Evolutionary conservation across 257 asterid species (phyloP).

Genomic region (Salvia splendens): DNA sequence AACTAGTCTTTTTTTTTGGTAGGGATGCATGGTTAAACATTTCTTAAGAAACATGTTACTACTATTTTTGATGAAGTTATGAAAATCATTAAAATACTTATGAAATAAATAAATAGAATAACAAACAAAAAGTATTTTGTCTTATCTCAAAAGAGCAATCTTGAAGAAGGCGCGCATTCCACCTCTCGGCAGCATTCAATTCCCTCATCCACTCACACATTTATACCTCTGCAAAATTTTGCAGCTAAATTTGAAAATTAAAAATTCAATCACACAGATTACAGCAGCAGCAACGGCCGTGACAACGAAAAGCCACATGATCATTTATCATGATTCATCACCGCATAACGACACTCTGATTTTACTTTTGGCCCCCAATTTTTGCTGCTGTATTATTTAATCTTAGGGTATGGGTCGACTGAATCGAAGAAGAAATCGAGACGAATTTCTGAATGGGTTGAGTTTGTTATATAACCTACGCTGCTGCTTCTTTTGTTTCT

Average conservation of each 20-base stretch:
- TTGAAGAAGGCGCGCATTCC: constrained; percentile 38
- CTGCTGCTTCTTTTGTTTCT: constrained; percentile 23
- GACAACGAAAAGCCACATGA: constrained; percentile 36
- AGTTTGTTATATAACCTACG: constrained; percentile 33
- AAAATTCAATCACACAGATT: constrained; percentile 1
- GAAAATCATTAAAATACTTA: neutral
- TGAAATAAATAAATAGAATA: neutral
- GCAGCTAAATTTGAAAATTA: constrained; percentile 5
- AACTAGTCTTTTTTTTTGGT: too few species aligned
- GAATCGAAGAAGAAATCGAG: neutral
- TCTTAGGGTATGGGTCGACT: constrained; percentile 35
- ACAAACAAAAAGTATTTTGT: constrained; percentile 16
- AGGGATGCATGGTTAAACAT: too few species aligned
- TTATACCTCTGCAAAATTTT: constrained; percentile 25
- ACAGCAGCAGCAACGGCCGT: constrained; percentile 16
- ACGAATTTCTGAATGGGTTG: constrained; percentile 27
- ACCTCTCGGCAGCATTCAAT: constrained; percentile 28
- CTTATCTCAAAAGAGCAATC: constrained; percentile 27
- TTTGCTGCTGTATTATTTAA: neutral
- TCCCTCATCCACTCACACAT: constrained; percentile 4
- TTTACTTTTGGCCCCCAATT: neutral
- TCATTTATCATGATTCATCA: constrained; percentile 37
- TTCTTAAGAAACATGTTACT: too few species aligned
- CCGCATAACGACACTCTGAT: neutral
- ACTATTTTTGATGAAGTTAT: neutral